Percentiles rank a stretch among this genome's conserved stretches.
These are phyloP conservation scores for Puccinia polysora DNA, from an alignment of 1,284 basidiomycete genomes.

Conservation along the genomic window DNA sequence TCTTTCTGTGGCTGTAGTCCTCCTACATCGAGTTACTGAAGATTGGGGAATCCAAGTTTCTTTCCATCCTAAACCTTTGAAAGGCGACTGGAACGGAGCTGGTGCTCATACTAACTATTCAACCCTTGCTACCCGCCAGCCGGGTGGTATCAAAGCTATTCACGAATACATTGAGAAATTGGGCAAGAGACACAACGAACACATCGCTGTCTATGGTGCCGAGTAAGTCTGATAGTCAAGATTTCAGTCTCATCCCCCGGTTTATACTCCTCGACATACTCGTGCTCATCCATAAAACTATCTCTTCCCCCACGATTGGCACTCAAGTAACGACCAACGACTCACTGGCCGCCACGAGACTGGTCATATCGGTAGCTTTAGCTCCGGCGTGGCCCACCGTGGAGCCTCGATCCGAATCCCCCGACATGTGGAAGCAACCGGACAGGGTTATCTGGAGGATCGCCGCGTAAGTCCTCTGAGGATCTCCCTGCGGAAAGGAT, in stretches of 20 bases:
- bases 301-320: background rate
- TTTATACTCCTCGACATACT: no score
- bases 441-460: constrained; percentile 85
- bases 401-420: constrained; percentile 70
- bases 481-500: no score
- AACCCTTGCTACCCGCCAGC: constrained; percentile 83
- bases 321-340: constrained; percentile 77
- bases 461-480: constrained; percentile 39
- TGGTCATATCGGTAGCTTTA: constrained; percentile 86
- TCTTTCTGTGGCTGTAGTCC: constrained; percentile 49
- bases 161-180: constrained; percentile 76
- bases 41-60: constrained; percentile 95
- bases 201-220: constrained; percentile 81
- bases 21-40: constrained; percentile 87
- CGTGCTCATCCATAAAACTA: background rate
- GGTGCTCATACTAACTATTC: constrained; percentile 67
- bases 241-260: constrained; percentile 54
- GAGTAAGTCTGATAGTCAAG: constrained; percentile 13
- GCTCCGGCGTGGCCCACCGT: constrained; percentile 93
- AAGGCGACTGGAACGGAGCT: constrained; percentile 99
- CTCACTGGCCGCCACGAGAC: constrained; percentile 95
- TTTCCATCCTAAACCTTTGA: constrained; percentile 98
- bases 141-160: constrained; percentile 88
- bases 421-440: constrained; percentile 82
- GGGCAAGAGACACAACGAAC: constrained; percentile 55